phyloP scores from a whole-genome alignment of 306 rosid genomes.

The Psophocarpus tetragonolobus region DNA sequence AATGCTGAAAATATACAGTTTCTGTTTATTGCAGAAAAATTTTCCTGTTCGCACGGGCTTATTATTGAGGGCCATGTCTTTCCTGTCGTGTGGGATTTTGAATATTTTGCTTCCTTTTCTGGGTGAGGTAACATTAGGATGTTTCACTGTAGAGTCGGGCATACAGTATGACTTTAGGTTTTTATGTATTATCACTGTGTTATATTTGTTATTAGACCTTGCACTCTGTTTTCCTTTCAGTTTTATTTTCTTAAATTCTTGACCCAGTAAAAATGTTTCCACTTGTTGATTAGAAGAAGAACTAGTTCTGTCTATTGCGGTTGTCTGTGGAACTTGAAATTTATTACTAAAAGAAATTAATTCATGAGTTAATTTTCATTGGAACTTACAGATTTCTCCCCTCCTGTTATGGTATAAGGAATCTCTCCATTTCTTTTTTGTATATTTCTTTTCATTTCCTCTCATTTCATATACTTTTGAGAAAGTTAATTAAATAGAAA shows the following conservation, averaged over 20 bases:
- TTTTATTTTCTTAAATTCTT: slow-evolving; percentile 20
- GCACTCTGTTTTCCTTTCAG: not conserved
- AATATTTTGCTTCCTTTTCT: slow-evolving; percentile 25
- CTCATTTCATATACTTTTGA: no score
- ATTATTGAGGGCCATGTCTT: slow-evolving; percentile 24
- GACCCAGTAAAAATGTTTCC: slow-evolving; percentile 30
- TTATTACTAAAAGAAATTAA: slow-evolving; percentile 9
- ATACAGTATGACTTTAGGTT: slow-evolving; percentile 24
- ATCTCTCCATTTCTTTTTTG: no score
- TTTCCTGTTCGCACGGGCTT: slow-evolving; percentile 29
- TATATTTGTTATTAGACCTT: slow-evolving; percentile 40
- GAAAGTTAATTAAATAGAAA: no score
- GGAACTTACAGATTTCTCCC: not conserved
- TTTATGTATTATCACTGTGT: slow-evolving; percentile 45
- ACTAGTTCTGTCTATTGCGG: slow-evolving; percentile 18
- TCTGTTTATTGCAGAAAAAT: slow-evolving; percentile 46
- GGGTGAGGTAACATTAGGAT: slow-evolving; percentile 34
- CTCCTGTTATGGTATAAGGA: no score
- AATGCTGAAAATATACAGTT: slow-evolving; percentile 9
- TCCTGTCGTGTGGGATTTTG: slow-evolving; percentile 22
- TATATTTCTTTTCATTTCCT: no score
- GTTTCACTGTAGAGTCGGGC: slow-evolving; percentile 41
- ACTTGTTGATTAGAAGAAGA: slow-evolving; percentile 33
- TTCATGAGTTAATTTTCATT: slow-evolving; percentile 14
- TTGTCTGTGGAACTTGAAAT: slow-evolving; percentile 20